Percentiles rank a stretch among this genome's conserved stretches.
Evolutionary conservation across 352 stramenopile species (phyloP).

Genomic region (Phytopythium montanum): DNA sequence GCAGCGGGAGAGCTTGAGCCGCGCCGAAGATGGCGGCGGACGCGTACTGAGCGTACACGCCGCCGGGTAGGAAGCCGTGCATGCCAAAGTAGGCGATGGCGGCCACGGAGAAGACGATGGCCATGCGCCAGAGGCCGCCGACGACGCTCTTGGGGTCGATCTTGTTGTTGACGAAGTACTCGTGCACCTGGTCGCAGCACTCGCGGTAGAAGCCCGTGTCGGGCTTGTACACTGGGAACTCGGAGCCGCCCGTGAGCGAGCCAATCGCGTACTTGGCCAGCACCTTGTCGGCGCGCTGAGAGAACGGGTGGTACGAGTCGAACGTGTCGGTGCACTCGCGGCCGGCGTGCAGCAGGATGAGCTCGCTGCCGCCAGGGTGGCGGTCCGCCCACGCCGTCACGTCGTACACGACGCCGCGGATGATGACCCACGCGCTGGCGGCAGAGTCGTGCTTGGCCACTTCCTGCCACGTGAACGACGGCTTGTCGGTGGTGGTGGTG

Average conservation of each 20-base stretch:
- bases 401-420: slow-evolving; percentile 92
- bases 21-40: slow-evolving; percentile 85
- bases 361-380: slow-evolving; percentile 78
- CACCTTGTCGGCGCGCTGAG: slow-evolving; percentile 74
- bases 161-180: slow-evolving; percentile 91
- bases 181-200: slow-evolving; percentile 69
- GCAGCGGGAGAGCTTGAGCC: slow-evolving; percentile 85
- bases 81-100: slow-evolving; percentile 73
- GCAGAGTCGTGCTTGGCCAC: slow-evolving; percentile 95
- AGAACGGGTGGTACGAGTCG: slow-evolving; percentile 90
- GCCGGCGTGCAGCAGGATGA: slow-evolving; percentile 75
- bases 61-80: slow-evolving; percentile 57
- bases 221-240: slow-evolving; percentile 90
- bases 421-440: slow-evolving; percentile 96
- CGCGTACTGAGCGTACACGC: slow-evolving; percentile 56
- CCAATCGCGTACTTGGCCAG: slow-evolving; percentile 86
- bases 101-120: slow-evolving; percentile 65
- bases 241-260: slow-evolving; percentile 62
- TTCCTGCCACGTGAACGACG: slow-evolving; percentile 90
- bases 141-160: slow-evolving; percentile 82
- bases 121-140: slow-evolving; percentile 86
- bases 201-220: slow-evolving; percentile 91
- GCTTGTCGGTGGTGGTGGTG: slow-evolving; percentile 14
- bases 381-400: slow-evolving; percentile 88
- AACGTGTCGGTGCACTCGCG: slow-evolving; percentile 89